Evolutionary conservation across 1,284 basidiomycete genomes (phyloP).

Genomic region (Fereydounia khargensis): DNA sequence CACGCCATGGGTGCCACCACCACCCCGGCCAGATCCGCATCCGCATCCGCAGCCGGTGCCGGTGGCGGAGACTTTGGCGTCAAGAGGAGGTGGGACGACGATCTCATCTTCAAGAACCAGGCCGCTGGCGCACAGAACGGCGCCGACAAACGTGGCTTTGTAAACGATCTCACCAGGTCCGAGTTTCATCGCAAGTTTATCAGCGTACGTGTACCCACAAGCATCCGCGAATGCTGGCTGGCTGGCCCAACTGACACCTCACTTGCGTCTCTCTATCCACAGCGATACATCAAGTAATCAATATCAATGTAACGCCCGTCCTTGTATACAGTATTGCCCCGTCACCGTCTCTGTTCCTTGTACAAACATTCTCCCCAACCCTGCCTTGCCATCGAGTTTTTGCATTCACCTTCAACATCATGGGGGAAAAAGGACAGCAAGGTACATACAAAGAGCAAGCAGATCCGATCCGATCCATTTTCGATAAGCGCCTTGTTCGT

Average conservation of each 20-base stretch:
- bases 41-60: neutral
- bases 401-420: too few species aligned
- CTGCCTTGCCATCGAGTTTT: too few species aligned
- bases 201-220: constrained; percentile 15
- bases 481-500: too few species aligned
- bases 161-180: constrained; percentile 52
- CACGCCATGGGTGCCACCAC: constrained; percentile 14
- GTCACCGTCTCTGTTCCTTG: too few species aligned
- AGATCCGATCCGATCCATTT: too few species aligned
- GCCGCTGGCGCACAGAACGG: constrained; percentile 16
- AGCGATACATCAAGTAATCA: constrained; percentile 43
- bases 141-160: constrained; percentile 26
- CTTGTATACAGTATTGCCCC: too few species aligned
- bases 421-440: too few species aligned
- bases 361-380: too few species aligned
- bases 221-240: neutral
- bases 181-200: constrained; percentile 55
- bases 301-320: too few species aligned
- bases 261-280: too few species aligned
- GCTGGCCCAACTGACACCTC: too few species aligned
- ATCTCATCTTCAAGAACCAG: constrained; percentile 57
- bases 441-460: too few species aligned
- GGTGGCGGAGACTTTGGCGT: constrained; percentile 24
- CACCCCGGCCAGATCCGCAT: neutral
- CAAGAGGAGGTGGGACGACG: constrained; percentile 52